These are phyloP conservation scores for Aspergillus persii DNA, from an alignment of 2,329 filamentous ascomycete species.

Conservation along the genomic window DNA sequence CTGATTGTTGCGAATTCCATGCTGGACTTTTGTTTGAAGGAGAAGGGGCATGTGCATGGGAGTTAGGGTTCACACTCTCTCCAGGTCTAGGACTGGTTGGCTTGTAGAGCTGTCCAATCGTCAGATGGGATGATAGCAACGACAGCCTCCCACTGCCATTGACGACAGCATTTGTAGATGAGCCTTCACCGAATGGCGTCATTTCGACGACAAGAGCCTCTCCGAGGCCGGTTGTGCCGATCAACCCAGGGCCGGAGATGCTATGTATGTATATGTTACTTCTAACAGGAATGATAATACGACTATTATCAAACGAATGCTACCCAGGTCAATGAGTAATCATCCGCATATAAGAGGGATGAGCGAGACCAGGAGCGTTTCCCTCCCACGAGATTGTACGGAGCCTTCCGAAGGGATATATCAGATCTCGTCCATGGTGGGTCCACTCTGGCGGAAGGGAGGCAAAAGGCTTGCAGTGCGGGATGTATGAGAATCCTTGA, in stretches of 20 bases:
- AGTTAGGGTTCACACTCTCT: neutral
- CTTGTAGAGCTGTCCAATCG: neutral
- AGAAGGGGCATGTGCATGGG: neutral
- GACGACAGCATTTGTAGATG: slow-evolving; percentile 6
- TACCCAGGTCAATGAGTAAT: neutral
- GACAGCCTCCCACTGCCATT: slow-evolving; percentile 3
- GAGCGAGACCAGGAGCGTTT: neutral
- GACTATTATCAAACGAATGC: neutral
- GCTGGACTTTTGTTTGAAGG: neutral
- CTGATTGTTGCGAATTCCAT: slow-evolving; percentile 3
- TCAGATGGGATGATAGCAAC: slow-evolving; percentile 5
- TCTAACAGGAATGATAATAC: neutral
- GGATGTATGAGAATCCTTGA: slow-evolving; percentile 11
- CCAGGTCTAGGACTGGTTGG: neutral
- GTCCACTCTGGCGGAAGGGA: slow-evolving; percentile 16
- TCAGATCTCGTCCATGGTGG: slow-evolving; percentile 26
- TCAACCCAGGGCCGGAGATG: neutral
- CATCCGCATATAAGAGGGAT: neutral
- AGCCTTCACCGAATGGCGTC: slow-evolving; percentile 13
- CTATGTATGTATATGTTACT: neutral
- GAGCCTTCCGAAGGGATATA: slow-evolving; percentile 10
- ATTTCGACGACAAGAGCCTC: slow-evolving; percentile 1
- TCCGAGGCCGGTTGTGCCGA: neutral
- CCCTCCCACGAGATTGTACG: slow-evolving; percentile 8
- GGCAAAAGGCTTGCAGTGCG: slow-evolving; percentile 12